A percentile compares a stretch with the other conserved stretches of the same genome.
Evolutionary conservation across 805 yeast species (phyloP).

Genomic region (Ascoidea rubescens): DNA sequence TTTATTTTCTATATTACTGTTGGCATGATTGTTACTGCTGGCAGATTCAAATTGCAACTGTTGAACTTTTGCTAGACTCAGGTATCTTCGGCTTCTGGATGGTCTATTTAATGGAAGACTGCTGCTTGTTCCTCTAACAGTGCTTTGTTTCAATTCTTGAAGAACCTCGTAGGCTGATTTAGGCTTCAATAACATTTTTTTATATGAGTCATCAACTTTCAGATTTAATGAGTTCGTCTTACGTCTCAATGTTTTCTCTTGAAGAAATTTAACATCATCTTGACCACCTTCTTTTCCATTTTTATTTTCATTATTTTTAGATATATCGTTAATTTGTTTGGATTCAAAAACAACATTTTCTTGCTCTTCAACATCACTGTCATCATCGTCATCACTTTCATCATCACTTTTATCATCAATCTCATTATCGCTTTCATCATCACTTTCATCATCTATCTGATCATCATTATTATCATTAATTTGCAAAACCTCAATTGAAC

Average conservation of each 20-base stretch:
- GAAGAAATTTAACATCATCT: background rate
- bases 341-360: background rate
- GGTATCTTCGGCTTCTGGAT: too few species aligned
- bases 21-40: background rate
- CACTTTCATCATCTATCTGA: background rate
- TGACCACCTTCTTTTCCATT: background rate
- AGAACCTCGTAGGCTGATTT: background rate
- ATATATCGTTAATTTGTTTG: background rate
- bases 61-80: too few species aligned
- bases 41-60: background rate
- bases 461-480: too few species aligned
- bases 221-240: constrained; percentile 1
- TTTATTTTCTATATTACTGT: background rate
- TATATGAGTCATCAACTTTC: background rate
- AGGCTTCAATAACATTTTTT: background rate
- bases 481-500: too few species aligned
- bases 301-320: background rate
- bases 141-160: background rate
- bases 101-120: too few species aligned
- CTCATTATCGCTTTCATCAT: background rate
- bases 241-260: background rate
- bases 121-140: background rate
- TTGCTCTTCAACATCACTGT: background rate
- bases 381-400: constrained; percentile 5
- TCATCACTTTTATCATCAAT: background rate